These are phyloP conservation scores for Peribolospora kevripleyi DNA, from an alignment of 768 basidiomycete species.

Conservation along the genomic window DNA sequence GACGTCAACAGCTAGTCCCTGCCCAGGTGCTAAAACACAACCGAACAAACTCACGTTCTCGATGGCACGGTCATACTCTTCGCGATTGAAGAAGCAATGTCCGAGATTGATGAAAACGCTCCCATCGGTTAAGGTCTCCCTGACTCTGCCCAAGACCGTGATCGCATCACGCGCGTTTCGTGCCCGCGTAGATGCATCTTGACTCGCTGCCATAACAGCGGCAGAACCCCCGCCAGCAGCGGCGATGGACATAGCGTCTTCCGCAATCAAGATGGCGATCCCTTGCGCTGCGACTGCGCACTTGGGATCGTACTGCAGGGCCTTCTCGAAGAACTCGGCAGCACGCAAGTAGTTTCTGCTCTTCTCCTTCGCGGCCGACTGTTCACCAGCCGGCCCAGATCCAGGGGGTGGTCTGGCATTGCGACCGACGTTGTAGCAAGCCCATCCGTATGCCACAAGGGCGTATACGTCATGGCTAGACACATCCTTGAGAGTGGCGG, in stretches of 20 bases:
- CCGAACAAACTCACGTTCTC: constrained; percentile 42
- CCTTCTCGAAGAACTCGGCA: constrained; percentile 83
- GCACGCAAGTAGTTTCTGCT: constrained; percentile 50
- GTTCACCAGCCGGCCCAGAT: constrained; percentile 22
- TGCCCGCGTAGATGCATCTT: constrained; percentile 38
- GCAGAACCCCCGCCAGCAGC: constrained; percentile 28
- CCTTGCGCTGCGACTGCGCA: constrained; percentile 91
- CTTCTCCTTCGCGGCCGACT: constrained; percentile 38
- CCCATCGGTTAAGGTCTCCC: constrained; percentile 57
- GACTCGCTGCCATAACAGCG: constrained; percentile 1
- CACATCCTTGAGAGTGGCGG: constrained; percentile 56
- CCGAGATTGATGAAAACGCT: constrained; percentile 91
- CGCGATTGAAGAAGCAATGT: constrained; percentile 74
- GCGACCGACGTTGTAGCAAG: constrained; percentile 60
- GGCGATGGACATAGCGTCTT: constrained; percentile 44
- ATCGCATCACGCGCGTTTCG: constrained; percentile 67
- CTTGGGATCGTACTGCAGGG: constrained; percentile 51
- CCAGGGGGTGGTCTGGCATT: constrained; percentile 31
- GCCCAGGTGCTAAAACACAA: neutral
- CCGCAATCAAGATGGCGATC: constrained; percentile 75
- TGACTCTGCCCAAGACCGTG: constrained; percentile 66
- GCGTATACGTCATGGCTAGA: constrained; percentile 77
- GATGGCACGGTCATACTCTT: constrained; percentile 86
- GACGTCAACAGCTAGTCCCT: neutral
- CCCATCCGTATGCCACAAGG: constrained; percentile 66